These are phyloP conservation scores for Elaeis oleifera DNA, from an alignment of 202 grass and related monocot genomes.

Conservation along the genomic window DNA sequence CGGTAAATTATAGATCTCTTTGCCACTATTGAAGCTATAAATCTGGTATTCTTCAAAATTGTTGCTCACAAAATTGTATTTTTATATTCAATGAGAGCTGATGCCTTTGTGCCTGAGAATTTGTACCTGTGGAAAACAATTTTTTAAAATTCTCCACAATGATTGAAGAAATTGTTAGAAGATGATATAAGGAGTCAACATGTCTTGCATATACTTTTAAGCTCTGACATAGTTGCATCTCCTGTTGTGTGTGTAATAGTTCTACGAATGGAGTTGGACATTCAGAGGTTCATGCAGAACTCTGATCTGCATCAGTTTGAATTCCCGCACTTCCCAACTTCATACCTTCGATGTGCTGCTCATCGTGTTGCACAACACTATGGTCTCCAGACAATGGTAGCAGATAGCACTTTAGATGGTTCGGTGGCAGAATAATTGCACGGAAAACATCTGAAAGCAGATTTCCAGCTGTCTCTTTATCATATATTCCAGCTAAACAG, in stretches of 20 bases:
- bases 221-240: too few relatives aligned
- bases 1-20: too few relatives aligned
- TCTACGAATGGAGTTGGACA: conserved; percentile 27
- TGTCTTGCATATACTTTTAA: too few relatives aligned
- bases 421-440: conserved; percentile 22
- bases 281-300: conserved; percentile 30
- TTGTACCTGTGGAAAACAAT: too few relatives aligned
- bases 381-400: conserved; percentile 19
- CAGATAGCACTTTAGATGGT: conserved; percentile 19
- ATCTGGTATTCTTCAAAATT: too few relatives aligned
- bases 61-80: too few relatives aligned
- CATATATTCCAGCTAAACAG: conserved; percentile 13
- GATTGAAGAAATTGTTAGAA: too few relatives aligned
- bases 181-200: too few relatives aligned
- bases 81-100: too few relatives aligned
- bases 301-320: conserved; percentile 24
- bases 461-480: conserved; percentile 21
- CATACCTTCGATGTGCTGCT: conserved; percentile 20
- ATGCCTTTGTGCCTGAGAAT: too few relatives aligned
- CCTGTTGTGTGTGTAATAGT: background rate
- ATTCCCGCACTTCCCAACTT: conserved; percentile 21
- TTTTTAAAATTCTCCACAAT: too few relatives aligned
- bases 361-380: conserved; percentile 32
- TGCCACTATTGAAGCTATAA: too few relatives aligned
- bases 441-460: conserved; percentile 15